Conservation (phyloP, 2,329 filamentous ascomycete species). For the Aspergillus arachidicola region DNA sequence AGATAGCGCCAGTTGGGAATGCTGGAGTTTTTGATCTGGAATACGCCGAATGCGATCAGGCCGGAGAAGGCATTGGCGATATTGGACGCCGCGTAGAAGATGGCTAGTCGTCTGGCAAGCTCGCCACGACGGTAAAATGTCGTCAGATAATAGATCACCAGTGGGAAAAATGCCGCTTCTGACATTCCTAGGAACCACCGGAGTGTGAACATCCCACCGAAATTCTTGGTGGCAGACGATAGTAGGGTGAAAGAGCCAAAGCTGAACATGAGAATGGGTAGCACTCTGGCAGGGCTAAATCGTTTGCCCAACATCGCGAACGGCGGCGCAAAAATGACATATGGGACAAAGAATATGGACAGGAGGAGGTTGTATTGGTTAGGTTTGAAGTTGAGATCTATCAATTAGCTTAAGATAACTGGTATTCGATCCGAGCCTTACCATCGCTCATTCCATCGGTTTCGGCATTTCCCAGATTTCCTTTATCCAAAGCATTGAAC, state of each 20-base stretch:
- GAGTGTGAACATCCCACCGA: constrained; percentile 66
- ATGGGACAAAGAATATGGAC: constrained; percentile 74
- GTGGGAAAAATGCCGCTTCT: constrained; percentile 69
- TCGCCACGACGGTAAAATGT: constrained; percentile 73
- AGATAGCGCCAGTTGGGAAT: constrained; percentile 57
- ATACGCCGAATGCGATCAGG: constrained; percentile 62
- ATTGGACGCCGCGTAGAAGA: constrained; percentile 76
- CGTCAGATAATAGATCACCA: constrained; percentile 66
- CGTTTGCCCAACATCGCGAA: constrained; percentile 69
- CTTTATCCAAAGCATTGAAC: constrained; percentile 56
- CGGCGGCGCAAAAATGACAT: constrained; percentile 69
- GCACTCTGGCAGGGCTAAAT: constrained; percentile 63
- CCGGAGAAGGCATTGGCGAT: constrained; percentile 71
- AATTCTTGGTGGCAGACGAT: constrained; percentile 59
- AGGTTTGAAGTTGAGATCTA: constrained; percentile 59
- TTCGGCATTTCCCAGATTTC: constrained; percentile 59
- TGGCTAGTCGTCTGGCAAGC: constrained; percentile 67
- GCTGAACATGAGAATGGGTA: constrained; percentile 68
- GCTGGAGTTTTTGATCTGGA: constrained; percentile 56
- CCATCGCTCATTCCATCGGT: constrained; percentile 53
- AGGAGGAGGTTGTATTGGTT: constrained; percentile 71
- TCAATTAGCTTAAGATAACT: background rate
- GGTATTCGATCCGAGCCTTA: constrained; percentile 15
- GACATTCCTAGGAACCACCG: constrained; percentile 71
- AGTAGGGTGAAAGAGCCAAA: constrained; percentile 69